Percentiles rank a stretch among this genome's conserved stretches.
Evolutionary conservation across 2,329 filamentous ascomycete species (phyloP).

Genomic region (Talaromyces amestolkiae): DNA sequence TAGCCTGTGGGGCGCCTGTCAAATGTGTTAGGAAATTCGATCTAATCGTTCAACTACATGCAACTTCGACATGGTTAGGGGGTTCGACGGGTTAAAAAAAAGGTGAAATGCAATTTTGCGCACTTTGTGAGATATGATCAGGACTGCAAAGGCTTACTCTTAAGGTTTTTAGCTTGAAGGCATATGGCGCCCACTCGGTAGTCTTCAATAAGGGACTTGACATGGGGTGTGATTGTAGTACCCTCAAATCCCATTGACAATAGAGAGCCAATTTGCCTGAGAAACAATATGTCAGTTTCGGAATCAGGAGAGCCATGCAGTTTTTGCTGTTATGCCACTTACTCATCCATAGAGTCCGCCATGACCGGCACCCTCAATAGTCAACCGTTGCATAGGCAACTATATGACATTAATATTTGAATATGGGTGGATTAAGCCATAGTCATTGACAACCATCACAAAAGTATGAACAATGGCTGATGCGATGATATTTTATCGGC

Average conservation of each 20-base stretch:
- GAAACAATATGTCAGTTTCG: not conserved
- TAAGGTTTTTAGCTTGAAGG: conserved; percentile 17
- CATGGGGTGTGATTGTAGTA: conserved; percentile 18
- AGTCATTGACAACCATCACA: not conserved
- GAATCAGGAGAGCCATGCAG: not conserved
- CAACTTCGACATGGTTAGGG: not conserved
- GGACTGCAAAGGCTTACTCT: not conserved
- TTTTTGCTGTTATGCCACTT: not conserved
- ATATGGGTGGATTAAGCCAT: not conserved
- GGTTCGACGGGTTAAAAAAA: not conserved
- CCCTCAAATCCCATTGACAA: conserved; percentile 19
- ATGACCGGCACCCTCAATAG: not conserved
- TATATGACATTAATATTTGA: not conserved
- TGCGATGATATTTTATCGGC: not conserved
- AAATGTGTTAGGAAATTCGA: not conserved
- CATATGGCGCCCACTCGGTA: conserved; percentile 14
- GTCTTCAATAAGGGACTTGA: conserved; percentile 16
- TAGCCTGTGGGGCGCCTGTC: conserved; percentile 15
- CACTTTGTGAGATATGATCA: not conserved
- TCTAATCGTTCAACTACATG: not conserved
- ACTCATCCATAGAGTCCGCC: conserved; percentile 3
- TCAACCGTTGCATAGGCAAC: not conserved
- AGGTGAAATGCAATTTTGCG: not conserved
- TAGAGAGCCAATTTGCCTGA: conserved; percentile 14
- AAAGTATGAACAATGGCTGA: not conserved